Evolutionary conservation across 2,329 filamentous ascomycete species (phyloP), one percentile per base, ranked within the genome.

Genomic region (Lasiodiplodia sp.): DNA sequence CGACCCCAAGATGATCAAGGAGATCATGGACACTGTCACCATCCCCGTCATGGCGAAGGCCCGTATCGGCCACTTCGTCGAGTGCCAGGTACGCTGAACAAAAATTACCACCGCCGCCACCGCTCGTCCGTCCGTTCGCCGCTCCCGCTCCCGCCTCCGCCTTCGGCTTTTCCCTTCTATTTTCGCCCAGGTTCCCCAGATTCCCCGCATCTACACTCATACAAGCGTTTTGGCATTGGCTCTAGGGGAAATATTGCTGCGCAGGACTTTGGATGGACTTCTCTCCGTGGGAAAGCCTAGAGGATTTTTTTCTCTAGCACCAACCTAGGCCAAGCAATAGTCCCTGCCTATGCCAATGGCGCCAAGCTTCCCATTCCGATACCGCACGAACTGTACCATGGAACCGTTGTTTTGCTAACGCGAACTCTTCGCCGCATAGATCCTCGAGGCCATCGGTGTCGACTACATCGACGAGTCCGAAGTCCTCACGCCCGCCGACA

Each of bases 41-140:
- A 97, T 98, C 76, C 96, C 96, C 75, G 96, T 99, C 81, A 98
- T 99, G 96, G 96, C 96, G 72, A 99, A 99, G 85, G 95, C 95
- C 28, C 89, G 96, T 78, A 99, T 98, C 79, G 96, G 96, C 47
- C 96, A 99, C 84, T 94, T 97, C 74, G 95, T 97, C 76, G 96
- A 99, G 85, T 97, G 94, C 85, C 95, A 92, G 86, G 87, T 88
- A 82, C 66, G 78, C 53, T 38, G 51, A 52, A 58, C 21, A 51
- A 16, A 47, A 16, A 47, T 10, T 8, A 21, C 34, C 38, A 53
- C 63, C 64, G 31, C 23, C 28, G 16, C 55, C 66, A 14, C 21
- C 38, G 3, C 38, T 14, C 47, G 2, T 28, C 21, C n/a, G 8
- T n/a, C 31, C 34, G 7, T 57, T 25, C 56, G 37, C 55, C 21